Percentiles rank a stretch among this genome's conserved stretches.
These are phyloP conservation scores for Aspergillus oerlinghausenensis DNA, from an alignment of 2,329 filamentous ascomycete genomes.

Conservation along the genomic window DNA sequence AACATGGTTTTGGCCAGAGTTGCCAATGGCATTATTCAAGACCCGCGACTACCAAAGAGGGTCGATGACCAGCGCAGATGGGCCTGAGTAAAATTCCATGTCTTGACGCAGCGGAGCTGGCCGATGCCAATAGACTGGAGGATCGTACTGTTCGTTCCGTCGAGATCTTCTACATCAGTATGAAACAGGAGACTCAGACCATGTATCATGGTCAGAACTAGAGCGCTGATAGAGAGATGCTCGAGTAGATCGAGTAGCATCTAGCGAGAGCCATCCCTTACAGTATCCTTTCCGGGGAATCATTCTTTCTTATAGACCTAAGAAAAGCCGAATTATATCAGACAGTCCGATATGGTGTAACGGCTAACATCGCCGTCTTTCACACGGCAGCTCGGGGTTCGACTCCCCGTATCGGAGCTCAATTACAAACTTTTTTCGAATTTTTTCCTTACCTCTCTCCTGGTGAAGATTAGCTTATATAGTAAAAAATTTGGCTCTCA, in stretches of 20 bases:
- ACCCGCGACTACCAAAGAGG: not conserved
- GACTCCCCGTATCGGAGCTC: conserved; percentile 27
- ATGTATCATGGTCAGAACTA: not conserved
- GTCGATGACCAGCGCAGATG: not conserved
- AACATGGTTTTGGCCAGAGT: not conserved
- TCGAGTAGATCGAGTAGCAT: not conserved
- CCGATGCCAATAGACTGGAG: not conserved
- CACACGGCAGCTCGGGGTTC: conserved; percentile 14
- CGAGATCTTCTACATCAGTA: not conserved
- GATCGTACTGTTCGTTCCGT: not conserved
- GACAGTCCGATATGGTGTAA: conserved; percentile 11
- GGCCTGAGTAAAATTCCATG: not conserved
- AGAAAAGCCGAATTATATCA: not conserved
- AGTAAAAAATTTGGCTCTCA: not conserved
- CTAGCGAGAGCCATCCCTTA: too few relatives aligned
- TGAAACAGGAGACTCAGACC: too few relatives aligned
- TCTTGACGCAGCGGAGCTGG: not conserved
- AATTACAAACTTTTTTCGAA: not conserved
- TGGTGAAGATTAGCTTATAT: not conserved
- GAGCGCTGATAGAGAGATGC: not conserved
- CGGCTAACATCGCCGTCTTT: conserved; percentile 10
- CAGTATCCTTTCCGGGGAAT: too few relatives aligned
- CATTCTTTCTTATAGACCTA: too few relatives aligned
- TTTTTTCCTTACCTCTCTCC: not conserved
- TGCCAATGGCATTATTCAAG: not conserved